phyloP scores from a whole-genome alignment of 106 monocot species.

The Vanilla planifolia region DNA sequence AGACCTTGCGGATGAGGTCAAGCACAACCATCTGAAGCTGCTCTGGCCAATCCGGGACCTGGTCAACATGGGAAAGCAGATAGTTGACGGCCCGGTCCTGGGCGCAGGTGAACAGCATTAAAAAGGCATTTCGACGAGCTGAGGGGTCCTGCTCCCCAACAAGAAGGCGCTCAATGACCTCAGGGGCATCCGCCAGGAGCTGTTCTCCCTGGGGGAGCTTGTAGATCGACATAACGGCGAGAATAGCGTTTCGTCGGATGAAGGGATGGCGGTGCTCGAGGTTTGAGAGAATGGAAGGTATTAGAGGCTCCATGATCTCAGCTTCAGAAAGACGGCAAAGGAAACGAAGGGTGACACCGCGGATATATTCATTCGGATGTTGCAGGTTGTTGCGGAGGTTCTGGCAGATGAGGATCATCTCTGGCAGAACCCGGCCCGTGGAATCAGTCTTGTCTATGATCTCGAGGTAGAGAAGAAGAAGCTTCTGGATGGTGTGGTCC shows the following conservation, averaged over 20 bases:
- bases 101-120: constrained; percentile 79
- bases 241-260: constrained; percentile 42
- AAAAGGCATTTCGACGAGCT: constrained; percentile 70
- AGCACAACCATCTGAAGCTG: constrained; percentile 89
- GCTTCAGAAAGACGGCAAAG: constrained; percentile 58
- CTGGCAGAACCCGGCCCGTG: constrained; percentile 59
- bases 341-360: constrained; percentile 72
- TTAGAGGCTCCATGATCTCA: constrained; percentile 68
- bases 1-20: constrained; percentile 86
- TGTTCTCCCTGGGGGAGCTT: constrained; percentile 61
- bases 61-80: constrained; percentile 53
- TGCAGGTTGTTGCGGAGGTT: constrained; percentile 72
- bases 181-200: constrained; percentile 61
- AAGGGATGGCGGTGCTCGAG: constrained; percentile 64
- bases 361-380: constrained; percentile 76
- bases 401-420: constrained; percentile 85
- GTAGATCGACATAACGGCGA: constrained; percentile 48
- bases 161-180: constrained; percentile 60
- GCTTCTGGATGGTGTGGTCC: constrained; percentile 80
- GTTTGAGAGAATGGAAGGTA: constrained; percentile 51
- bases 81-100: constrained; percentile 79
- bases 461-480: constrained; percentile 70
- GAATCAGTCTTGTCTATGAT: constrained; percentile 75
- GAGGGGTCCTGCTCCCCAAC: constrained; percentile 65
- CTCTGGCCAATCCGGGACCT: constrained; percentile 71